Evolutionary conservation across 176 grass and related monocot species (phyloP).

Genomic region (Echinochloa phyllopogon): DNA sequence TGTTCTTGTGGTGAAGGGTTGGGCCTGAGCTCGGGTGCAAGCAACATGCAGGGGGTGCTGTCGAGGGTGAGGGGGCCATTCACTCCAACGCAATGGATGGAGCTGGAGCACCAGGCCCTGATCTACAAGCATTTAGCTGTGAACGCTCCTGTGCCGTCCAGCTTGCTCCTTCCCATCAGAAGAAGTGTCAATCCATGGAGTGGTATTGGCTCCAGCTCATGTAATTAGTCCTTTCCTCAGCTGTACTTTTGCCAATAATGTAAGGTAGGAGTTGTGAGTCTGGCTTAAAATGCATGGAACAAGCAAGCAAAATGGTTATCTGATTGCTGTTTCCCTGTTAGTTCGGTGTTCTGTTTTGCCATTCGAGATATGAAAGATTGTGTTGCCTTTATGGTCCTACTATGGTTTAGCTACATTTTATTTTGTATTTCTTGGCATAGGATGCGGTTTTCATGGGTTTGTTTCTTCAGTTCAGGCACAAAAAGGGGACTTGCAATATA

Average conservation of each 20-base stretch:
- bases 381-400: background rate
- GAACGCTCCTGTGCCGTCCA: conserved; percentile 72
- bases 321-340: background rate
- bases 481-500: background rate
- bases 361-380: background rate
- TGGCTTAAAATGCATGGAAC: background rate
- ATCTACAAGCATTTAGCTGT: conserved; percentile 88
- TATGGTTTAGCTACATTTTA: background rate
- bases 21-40: conserved; percentile 49
- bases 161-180: conserved; percentile 74
- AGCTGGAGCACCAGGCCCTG: conserved; percentile 90
- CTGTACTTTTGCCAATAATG: background rate
- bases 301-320: background rate
- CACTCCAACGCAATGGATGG: conserved; percentile 94
- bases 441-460: background rate
- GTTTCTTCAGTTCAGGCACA: background rate
- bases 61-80: conserved; percentile 82
- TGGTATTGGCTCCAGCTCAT: conserved; percentile 49
- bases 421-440: background rate
- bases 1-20: conserved; percentile 52
- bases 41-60: conserved; percentile 67
- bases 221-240: conserved; percentile 38
- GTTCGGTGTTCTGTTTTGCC: conserved; percentile 6
- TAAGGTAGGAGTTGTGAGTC: background rate
- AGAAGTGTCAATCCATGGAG: conserved; percentile 66